Base-by-base conservation (phyloP, 257 asterid species). In the Ilex aquifolium region DNA sequence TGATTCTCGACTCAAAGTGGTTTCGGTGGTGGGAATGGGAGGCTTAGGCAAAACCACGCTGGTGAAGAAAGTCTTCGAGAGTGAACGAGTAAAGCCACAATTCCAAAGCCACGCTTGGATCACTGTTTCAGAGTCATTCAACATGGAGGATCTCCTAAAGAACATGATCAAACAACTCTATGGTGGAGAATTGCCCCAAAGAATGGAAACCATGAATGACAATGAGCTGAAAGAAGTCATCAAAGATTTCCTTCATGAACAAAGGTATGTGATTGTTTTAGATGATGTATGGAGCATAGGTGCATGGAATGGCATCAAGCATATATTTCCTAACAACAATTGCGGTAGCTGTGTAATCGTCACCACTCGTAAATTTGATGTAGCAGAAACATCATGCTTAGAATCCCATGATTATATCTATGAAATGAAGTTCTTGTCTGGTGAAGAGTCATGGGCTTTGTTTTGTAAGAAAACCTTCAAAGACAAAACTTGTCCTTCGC, bases 21-120 rank as follows among this genome's bases (percentile, higher is more conserved):
- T 74, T 42, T 66, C 75, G 5, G 76, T 78, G 11, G 71, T 75
- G 56, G 77, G 77, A 15, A 75, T 79, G 81, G 84, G 74, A 1
- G 76, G 84, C 32, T 48, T 61, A 30, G 79, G 84, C 32, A 79
- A 79, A 63, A 75, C 84, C 36, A 75, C 81, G 15, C 61, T 79
- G 48, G 74, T 75, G 13, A 79, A 65, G 71, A 75, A 59, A 46
- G 79, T 75, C 51, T 69, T 51, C 3, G 77, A 77, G n/a, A 72
- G 72, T 72, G 14, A 50, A 13, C 10, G 4, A 7, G 67, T 53
- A 44, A 75, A 69, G 74, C 69, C 27, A 44, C 61, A 62, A 31
- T 79, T 79, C 68, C 65, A 72, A 3, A 27, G 31, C 29, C 79
- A 21, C 27, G 27, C 27, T 21, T 21, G 27, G 27, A 21, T 21